Conservation (phyloP, 768 basidiomycete species). For the Kwoniella dejecticola region DNA sequence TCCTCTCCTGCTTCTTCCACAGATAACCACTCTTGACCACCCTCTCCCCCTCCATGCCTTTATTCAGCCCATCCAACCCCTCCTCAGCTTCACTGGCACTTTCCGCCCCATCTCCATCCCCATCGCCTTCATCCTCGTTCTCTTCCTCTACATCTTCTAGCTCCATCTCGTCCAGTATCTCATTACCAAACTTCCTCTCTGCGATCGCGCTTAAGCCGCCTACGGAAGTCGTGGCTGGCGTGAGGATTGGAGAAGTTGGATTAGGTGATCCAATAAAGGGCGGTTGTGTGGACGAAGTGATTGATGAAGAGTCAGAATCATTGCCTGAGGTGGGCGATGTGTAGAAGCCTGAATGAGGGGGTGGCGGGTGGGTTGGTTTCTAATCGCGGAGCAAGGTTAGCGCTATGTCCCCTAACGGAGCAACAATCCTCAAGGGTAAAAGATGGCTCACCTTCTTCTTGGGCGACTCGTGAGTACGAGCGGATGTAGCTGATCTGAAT, state of each 20-base stretch:
- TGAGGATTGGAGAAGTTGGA: slow-evolving; percentile 27
- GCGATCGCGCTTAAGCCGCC: slow-evolving; percentile 39
- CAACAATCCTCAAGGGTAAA: background rate
- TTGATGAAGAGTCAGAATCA: slow-evolving; percentile 50
- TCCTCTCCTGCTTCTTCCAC: slow-evolving; percentile 94
- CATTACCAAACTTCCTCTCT: slow-evolving; percentile 30
- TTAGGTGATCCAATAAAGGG: slow-evolving; percentile 26
- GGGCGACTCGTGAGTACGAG: slow-evolving; percentile 31
- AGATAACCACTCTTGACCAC: slow-evolving; percentile 90
- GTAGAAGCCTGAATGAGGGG: slow-evolving; percentile 13
- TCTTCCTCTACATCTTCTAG: slow-evolving; percentile 58
- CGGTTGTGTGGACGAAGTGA: slow-evolving; percentile 33
- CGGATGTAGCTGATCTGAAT: slow-evolving; percentile 36
- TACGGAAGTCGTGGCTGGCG: slow-evolving; percentile 23
- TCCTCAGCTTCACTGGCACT: slow-evolving; percentile 40
- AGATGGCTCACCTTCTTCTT: slow-evolving; percentile 42
- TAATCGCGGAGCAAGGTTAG: background rate
- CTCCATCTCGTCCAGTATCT: slow-evolving; percentile 33
- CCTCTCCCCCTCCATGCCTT: slow-evolving; percentile 56
- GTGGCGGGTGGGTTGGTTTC: slow-evolving; percentile 17
- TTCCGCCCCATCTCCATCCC: slow-evolving; percentile 33
- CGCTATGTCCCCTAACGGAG: background rate
- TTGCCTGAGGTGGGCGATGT: slow-evolving; percentile 33
- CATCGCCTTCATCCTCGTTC: slow-evolving; percentile 35
- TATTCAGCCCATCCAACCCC: slow-evolving; percentile 35